These are phyloP conservation scores for Cotoneaster glaucophyllus DNA, from an alignment of 306 rosid genomes.

Conservation along the genomic window DNA sequence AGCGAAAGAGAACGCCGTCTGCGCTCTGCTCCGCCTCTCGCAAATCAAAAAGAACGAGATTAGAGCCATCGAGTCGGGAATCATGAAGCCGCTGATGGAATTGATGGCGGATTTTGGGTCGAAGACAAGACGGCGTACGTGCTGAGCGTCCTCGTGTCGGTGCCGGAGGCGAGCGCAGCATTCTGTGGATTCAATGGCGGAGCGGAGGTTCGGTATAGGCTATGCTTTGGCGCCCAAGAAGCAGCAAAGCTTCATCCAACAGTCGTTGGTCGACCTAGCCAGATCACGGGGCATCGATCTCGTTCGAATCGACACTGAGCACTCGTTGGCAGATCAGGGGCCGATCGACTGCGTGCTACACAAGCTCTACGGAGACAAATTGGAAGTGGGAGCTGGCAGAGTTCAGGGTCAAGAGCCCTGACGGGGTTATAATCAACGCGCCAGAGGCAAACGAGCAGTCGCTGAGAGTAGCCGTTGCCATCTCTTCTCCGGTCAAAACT, in stretches of 20 bases:
- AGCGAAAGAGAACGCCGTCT: no score
- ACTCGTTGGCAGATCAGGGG: conserved; percentile 58
- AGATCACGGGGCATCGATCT: conserved; percentile 65
- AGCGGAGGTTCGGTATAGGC: conserved; percentile 53
- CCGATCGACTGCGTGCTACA: conserved; percentile 78
- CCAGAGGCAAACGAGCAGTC: conserved; percentile 74
- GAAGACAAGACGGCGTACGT: no score
- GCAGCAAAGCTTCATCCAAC: conserved; percentile 71
- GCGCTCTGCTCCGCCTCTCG: no score
- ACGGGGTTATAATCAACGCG: conserved; percentile 53
- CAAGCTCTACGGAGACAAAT: conserved; percentile 67
- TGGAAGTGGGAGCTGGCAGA: conserved; percentile 58
- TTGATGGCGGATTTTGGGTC: no score
- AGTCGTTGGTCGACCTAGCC: conserved; percentile 52
- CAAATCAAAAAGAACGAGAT: no score
- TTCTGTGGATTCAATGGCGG: conserved; percentile 48
- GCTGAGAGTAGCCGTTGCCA: no score
- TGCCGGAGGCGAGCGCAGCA: no score
- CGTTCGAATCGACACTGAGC: conserved; percentile 39
- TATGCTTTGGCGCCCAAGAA: conserved; percentile 35
- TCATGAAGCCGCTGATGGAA: no score
- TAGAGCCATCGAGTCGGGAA: no score
- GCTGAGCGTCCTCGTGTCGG: no score
- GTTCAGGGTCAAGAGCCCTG: conserved; percentile 41
- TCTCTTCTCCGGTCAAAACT: no score